These are phyloP conservation scores for Cercospora brassicicola DNA, from an alignment of 2,329 filamentous ascomycete genomes.

Conservation along the genomic window DNA sequence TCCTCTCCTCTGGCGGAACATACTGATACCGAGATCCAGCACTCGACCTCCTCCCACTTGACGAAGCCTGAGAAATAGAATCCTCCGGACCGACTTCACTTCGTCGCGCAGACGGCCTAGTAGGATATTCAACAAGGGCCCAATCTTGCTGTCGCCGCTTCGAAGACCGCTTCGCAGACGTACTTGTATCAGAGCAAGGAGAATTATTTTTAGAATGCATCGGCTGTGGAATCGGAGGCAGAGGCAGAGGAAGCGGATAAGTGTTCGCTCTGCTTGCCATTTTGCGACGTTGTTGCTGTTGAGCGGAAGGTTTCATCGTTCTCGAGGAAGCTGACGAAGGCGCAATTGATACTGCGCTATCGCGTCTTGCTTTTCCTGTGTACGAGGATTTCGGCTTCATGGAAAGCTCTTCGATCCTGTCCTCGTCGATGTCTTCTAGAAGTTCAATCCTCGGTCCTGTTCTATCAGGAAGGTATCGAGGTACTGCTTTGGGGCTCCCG, in stretches of 20 bases:
- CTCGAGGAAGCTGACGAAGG: not conserved
- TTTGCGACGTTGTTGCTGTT: not conserved
- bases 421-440: not conserved
- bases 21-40: not conserved
- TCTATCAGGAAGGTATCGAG: not conserved
- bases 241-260: not conserved
- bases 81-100: slow-evolving; percentile 1
- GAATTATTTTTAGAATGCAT: not conserved
- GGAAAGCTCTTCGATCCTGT: not conserved
- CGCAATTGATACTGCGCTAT: not conserved
- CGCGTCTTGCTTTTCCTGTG: not conserved
- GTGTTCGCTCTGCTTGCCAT: not conserved
- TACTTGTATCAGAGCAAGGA: not conserved
- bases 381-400: not conserved
- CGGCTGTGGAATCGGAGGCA: not conserved
- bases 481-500: not conserved
- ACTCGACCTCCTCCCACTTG: not conserved
- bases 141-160: not conserved
- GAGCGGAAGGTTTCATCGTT: not conserved
- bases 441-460: not conserved
- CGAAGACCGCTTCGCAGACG: not conserved
- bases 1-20: slow-evolving; percentile 11
- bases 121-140: not conserved
- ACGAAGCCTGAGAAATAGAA: slow-evolving; percentile 15
- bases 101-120: not conserved